Evolutionary conservation across 108 stramenopile species (phyloP).

Genomic region (Parietichytrium sp.): DNA sequence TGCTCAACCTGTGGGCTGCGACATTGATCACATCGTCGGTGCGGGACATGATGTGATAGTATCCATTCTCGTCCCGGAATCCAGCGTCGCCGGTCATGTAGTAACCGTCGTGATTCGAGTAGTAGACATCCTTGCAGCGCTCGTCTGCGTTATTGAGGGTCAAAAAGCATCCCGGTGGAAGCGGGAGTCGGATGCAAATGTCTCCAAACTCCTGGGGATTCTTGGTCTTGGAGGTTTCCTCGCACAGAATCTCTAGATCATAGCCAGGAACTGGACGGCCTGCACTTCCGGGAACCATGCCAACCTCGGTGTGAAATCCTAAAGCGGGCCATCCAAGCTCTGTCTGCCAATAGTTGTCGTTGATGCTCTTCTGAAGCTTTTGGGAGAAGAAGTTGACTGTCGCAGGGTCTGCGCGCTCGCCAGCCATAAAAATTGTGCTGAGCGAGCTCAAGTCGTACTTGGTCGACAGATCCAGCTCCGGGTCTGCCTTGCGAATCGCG

Average conservation of each 20-base stretch:
- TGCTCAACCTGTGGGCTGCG: slow-evolving; percentile 69
- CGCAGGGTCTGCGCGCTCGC: slow-evolving; percentile 72
- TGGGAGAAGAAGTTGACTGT: slow-evolving; percentile 65
- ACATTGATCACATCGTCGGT: slow-evolving; percentile 74
- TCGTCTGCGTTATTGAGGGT: slow-evolving; percentile 68
- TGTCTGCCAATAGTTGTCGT: slow-evolving; percentile 80
- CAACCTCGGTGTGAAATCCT: slow-evolving; percentile 25
- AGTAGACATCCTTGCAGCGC: slow-evolving; percentile 60
- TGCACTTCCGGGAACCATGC: slow-evolving; percentile 18
- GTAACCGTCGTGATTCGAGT: slow-evolving; percentile 66
- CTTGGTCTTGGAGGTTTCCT: slow-evolving; percentile 1
- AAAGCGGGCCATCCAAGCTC: slow-evolving; percentile 61
- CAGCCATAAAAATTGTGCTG: slow-evolving; percentile 64
- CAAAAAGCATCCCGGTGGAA: slow-evolving; percentile 71
- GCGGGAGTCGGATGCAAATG: slow-evolving; percentile 67
- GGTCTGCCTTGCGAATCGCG: slow-evolving; percentile 68
- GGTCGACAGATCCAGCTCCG: slow-evolving; percentile 42
- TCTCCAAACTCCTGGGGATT: slow-evolving; percentile 51
- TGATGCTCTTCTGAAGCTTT: slow-evolving; percentile 44
- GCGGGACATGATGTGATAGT: slow-evolving; percentile 70
- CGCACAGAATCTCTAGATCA: slow-evolving; percentile 37
- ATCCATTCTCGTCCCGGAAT: slow-evolving; percentile 70
- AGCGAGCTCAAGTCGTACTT: slow-evolving; percentile 56
- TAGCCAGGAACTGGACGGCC: slow-evolving; percentile 47
- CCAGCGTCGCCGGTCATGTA: slow-evolving; percentile 71